Conservation (phyloP, 768 basidiomycete genomes). For the Suillus spraguei region DNA sequence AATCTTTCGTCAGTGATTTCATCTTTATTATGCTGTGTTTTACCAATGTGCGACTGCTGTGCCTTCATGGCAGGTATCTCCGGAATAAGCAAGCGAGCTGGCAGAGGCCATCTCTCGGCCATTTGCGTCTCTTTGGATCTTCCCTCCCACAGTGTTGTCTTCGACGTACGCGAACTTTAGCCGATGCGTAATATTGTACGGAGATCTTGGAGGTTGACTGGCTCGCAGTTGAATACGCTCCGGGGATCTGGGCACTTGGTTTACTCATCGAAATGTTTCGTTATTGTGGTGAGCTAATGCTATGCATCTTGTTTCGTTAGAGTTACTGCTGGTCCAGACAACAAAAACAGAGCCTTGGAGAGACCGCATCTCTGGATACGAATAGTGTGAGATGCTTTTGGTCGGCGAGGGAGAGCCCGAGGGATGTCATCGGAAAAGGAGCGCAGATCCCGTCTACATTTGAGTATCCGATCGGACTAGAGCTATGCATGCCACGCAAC, state of each 20-base stretch:
- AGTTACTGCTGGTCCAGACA: not conserved
- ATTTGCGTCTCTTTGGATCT: not conserved
- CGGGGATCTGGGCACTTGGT: not conserved
- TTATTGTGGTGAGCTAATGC: not conserved
- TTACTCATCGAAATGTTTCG: not conserved
- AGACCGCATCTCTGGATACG: not conserved
- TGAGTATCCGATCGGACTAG: not conserved
- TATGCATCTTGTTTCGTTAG: not conserved
- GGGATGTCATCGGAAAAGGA: not conserved
- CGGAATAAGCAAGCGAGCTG: not conserved
- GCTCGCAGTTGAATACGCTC: not conserved
- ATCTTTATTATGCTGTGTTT: not conserved
- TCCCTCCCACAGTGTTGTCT: slow-evolving; percentile 1
- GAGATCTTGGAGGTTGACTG: not conserved
- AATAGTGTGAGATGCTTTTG: not conserved
- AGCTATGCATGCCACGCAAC: not conserved
- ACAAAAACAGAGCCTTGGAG: no score
- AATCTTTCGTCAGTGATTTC: slow-evolving; percentile 2
- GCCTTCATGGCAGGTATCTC: not conserved
- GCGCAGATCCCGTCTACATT: not conserved
- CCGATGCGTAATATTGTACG: not conserved
- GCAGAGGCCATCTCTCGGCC: not conserved
- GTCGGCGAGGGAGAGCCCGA: not conserved
- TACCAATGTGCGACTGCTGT: not conserved
- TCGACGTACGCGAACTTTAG: not conserved